These are phyloP conservation scores for Diaporthe australafricana DNA, from an alignment of 2,329 filamentous ascomycete genomes.

Conservation along the genomic window DNA sequence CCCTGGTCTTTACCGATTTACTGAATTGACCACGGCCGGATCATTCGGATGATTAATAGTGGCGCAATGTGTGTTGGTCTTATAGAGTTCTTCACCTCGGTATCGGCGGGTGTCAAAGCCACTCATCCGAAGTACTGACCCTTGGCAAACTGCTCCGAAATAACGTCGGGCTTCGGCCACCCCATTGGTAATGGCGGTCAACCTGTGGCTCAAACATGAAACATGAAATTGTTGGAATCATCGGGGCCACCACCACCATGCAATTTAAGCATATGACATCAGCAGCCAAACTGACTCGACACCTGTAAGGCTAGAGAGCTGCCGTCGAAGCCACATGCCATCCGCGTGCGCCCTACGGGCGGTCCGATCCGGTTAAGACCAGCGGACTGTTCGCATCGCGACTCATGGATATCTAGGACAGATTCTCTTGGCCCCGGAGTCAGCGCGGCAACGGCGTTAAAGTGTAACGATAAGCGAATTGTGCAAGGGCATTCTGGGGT, in stretches of 20 bases:
- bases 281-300: slow-evolving; percentile 6
- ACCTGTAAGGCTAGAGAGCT: slow-evolving; percentile 17
- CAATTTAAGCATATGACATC: slow-evolving; percentile 23
- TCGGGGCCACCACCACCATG: slow-evolving; percentile 4
- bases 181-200: slow-evolving; percentile 17
- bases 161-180: slow-evolving; percentile 18
- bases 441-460: slow-evolving; percentile 8
- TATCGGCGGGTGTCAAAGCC: neutral
- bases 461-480: slow-evolving; percentile 19
- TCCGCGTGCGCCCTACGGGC: neutral
- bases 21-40: no score
- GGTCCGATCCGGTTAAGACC: slow-evolving; percentile 26
- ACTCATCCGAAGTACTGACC: neutral
- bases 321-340: neutral
- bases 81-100: neutral
- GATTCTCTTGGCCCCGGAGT: slow-evolving; percentile 4
- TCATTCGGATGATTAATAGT: neutral
- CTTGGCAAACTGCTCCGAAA: slow-evolving; percentile 23
- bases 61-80: neutral
- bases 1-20: no score
- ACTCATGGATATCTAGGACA: slow-evolving; percentile 3
- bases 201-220: slow-evolving; percentile 17
- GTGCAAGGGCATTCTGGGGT: neutral
- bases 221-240: slow-evolving; percentile 9
- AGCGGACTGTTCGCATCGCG: slow-evolving; percentile 5